A percentile compares a stretch with the other conserved stretches of the same genome.
Conservation (phyloP, 2,329 filamentous ascomycete species). For the Ophidiomyces ophidiicola region DNA sequence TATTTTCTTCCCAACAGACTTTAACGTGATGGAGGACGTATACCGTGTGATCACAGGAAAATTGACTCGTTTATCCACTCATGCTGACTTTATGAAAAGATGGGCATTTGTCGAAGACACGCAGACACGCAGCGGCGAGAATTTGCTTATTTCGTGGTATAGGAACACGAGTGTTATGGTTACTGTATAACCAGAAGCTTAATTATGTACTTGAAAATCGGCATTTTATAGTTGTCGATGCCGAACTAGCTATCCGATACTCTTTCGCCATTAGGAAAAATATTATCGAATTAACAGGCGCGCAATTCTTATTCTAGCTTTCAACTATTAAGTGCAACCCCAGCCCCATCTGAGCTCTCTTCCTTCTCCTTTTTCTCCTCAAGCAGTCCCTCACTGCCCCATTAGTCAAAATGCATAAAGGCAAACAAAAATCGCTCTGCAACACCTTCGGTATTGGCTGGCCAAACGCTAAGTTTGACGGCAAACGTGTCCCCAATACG, state of each 20-base stretch:
- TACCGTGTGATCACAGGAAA: slow-evolving; percentile 91
- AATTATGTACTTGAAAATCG: too few species aligned
- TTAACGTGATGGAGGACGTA: slow-evolving; percentile 76
- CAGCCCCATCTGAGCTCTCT: too few species aligned
- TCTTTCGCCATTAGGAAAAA: too few species aligned
- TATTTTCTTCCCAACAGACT: slow-evolving; percentile 95
- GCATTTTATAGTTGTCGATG: too few species aligned
- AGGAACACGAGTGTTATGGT: slow-evolving; percentile 89
- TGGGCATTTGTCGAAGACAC: slow-evolving; percentile 91
- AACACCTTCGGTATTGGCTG: slow-evolving; percentile 61
- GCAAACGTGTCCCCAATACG: slow-evolving; percentile 58
- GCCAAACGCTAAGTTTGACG: slow-evolving; percentile 66
- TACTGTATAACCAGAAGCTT: slow-evolving; percentile 49
- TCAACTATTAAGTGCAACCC: too few species aligned
- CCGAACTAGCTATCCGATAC: too few species aligned
- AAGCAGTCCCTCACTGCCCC: slow-evolving; percentile 33
- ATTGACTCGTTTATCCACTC: slow-evolving; percentile 68
- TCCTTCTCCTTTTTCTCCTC: slow-evolving; percentile 28
- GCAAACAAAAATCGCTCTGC: slow-evolving; percentile 62
- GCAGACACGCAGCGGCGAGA: slow-evolving; percentile 78
- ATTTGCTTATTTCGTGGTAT: slow-evolving; percentile 85
- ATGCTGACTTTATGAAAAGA: slow-evolving; percentile 78
- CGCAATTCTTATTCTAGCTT: too few species aligned
- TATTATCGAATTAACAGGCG: too few species aligned
- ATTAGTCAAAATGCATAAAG: slow-evolving; percentile 44